Evolutionary conservation across 345 rosid genomes (phyloP).

Genomic region (Clausena lansium): DNA sequence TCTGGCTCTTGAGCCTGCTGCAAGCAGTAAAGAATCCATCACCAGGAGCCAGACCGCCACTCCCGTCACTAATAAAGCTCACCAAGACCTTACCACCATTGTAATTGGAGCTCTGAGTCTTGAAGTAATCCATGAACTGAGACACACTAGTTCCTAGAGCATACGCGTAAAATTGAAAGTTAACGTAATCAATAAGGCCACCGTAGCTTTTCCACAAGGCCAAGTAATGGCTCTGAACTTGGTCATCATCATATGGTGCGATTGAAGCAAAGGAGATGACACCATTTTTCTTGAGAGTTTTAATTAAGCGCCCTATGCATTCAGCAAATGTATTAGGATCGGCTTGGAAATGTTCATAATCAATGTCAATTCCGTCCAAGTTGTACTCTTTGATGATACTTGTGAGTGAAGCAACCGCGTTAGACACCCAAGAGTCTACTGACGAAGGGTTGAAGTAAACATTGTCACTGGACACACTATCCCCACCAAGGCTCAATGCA

Average conservation of each 20-base stretch:
- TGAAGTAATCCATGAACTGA: constrained; percentile 31
- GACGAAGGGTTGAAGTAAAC: constrained; percentile 36
- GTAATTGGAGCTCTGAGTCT: constrained; percentile 30
- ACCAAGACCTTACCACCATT: constrained; percentile 26
- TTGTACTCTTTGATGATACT: constrained; percentile 29
- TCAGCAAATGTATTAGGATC: constrained; percentile 32
- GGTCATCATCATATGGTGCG: constrained; percentile 40
- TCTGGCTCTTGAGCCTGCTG: constrained; percentile 24
- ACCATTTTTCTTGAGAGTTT: constrained; percentile 28
- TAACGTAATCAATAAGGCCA: constrained; percentile 35
- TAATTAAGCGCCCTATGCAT: constrained; percentile 40
- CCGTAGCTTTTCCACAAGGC: constrained; percentile 48
- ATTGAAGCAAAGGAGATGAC: constrained; percentile 38
- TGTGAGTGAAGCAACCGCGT: constrained; percentile 40
- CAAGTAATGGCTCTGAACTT: constrained; percentile 39
- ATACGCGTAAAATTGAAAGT: constrained; percentile 48
- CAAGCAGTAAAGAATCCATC: constrained; percentile 41
- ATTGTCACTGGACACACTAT: constrained; percentile 11
- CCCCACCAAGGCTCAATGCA: constrained; percentile 42
- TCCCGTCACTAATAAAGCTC: constrained; percentile 25
- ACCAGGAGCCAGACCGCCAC: constrained; percentile 33
- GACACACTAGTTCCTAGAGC: constrained; percentile 26
- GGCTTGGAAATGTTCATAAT: constrained; percentile 39
- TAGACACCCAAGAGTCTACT: constrained; percentile 35
- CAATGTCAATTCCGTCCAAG: constrained; percentile 41